Evolutionary conservation across 176 grass and related monocot species (phyloP).

Genomic region (Hordeum vulgare): DNA sequence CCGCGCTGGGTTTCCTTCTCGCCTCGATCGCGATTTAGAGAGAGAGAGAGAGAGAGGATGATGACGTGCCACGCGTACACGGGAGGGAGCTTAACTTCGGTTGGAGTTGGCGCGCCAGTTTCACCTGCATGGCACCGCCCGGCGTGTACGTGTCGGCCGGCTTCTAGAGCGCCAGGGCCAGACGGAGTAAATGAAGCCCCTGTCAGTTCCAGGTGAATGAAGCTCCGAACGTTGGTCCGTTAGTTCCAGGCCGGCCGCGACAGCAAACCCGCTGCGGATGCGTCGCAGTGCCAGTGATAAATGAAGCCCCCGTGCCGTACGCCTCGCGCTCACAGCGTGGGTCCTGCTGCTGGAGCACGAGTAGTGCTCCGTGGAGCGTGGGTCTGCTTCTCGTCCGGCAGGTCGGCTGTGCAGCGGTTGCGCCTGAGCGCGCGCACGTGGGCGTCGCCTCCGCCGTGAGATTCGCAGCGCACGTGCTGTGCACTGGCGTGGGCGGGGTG

Average conservation of each 20-base stretch:
- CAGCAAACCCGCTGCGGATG: neutral
- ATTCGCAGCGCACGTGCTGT: neutral
- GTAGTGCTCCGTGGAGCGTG: too few species aligned
- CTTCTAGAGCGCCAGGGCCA: neutral
- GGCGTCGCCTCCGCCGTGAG: neutral
- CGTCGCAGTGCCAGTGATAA: neutral
- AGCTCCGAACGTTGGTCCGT: neutral
- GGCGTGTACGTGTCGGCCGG: neutral
- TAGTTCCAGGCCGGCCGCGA: too few species aligned
- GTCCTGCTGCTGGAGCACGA: neutral
- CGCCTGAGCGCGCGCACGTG: neutral
- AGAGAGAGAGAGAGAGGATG: neutral
- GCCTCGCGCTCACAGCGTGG: too few species aligned
- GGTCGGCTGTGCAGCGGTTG: neutral
- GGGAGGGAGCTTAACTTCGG: neutral
- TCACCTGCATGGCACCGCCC: neutral
- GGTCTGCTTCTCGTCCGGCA: neutral
- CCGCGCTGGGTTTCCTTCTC: neutral
- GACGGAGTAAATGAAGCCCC: neutral
- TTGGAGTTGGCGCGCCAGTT: neutral
- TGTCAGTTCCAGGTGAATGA: neutral
- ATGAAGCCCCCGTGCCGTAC: neutral
- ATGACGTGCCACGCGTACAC: neutral
- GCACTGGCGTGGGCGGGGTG: neutral
- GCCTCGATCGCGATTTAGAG: neutral